Base-by-base conservation (phyloP, 2,329 filamentous ascomycete species). In the Aspergillus melleus region DNA sequence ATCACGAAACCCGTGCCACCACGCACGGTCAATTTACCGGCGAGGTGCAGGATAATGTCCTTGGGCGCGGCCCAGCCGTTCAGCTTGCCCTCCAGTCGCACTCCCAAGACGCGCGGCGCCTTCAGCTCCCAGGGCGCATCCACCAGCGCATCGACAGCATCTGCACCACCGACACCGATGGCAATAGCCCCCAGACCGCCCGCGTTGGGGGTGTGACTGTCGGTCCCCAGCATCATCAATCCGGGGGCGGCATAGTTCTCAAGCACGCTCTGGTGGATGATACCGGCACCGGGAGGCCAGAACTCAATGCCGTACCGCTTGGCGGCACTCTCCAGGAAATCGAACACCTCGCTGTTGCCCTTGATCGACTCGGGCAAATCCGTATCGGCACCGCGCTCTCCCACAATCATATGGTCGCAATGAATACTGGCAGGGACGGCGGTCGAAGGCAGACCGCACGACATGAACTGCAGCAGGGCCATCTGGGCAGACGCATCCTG, bases 401-500 rank as follows among this genome's bases (percentile, higher is more conserved):
- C 95, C 30, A 98, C 94, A 79, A 99, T 98, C 88, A 99, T 89
- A 77, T 99, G 95, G 80, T 99, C 95, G 79, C 95, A 99, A 81
- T 99, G 95, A 68, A 98, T 97, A 76, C 93, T 97, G 52, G 95
- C 94, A 11, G 95, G 95, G 53, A 99, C 94, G 10, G 93, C 93
- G 2, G 95, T 96, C 61, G 87, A 87, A 29, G 90, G 90, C 56
- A 99, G 84, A 57, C 92, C 91, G 77, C 95, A 99, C 29, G 91
- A 91, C 94, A 99, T 99, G 84, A 99, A 99, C 79, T 99, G 95
- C 69, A 99, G 81, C 65, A 99, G 82, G 1, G 95, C 95, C 95
- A 99, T 99, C 81, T 99, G 95, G 6, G 95, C 95, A 30, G 92
- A 96, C 14, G 95, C 95, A 81, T 99, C 95, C 79, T 99, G 95